phyloP scores from a whole-genome alignment of 1,284 basidiomycete species.

The Paramarasmius palmivorus region DNA sequence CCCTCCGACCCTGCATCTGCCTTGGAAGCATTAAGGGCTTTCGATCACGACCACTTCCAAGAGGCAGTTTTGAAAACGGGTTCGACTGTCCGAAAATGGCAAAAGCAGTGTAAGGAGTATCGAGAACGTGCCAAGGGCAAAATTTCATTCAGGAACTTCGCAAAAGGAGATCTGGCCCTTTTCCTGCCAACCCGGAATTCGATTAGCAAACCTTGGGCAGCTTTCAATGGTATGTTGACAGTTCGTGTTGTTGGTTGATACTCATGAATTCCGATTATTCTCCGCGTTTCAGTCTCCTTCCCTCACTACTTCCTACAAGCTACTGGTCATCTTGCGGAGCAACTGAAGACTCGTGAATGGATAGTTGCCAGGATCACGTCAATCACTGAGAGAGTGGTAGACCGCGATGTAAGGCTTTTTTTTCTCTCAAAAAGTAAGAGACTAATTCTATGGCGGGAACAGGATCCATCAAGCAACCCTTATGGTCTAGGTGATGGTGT shows the following conservation, averaged over 20 bases:
- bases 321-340: conserved; percentile 80
- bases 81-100: conserved; percentile 90
- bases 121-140: conserved; percentile 91
- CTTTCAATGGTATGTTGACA: conserved; percentile 78
- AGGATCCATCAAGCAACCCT: conserved; percentile 75
- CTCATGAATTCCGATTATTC: conserved; percentile 37
- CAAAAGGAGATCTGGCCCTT: conserved; percentile 90
- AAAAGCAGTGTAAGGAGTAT: conserved; percentile 94
- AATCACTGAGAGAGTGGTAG: conserved; percentile 84
- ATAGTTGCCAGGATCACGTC: conserved; percentile 91
- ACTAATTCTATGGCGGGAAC: not conserved
- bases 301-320: conserved; percentile 97
- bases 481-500: conserved; percentile 87
- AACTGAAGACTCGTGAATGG: conserved; percentile 88
- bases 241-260: not conserved
- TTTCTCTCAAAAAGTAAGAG: conserved; percentile 6
- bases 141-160: conserved; percentile 92
- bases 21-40: conserved; percentile 66
- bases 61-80: conserved; percentile 82
- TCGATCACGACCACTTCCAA: conserved; percentile 83
- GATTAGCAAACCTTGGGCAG: conserved; percentile 93
- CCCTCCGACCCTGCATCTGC: conserved; percentile 69
- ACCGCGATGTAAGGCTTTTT: conserved; percentile 61
- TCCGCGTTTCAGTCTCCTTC: conserved; percentile 72
- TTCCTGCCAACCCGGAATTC: conserved; percentile 96